Percentiles rank a stretch among this genome's conserved stretches.
Conservation (phyloP, 148 eudicot genomes). For the Chenopodium quinoa region DNA sequence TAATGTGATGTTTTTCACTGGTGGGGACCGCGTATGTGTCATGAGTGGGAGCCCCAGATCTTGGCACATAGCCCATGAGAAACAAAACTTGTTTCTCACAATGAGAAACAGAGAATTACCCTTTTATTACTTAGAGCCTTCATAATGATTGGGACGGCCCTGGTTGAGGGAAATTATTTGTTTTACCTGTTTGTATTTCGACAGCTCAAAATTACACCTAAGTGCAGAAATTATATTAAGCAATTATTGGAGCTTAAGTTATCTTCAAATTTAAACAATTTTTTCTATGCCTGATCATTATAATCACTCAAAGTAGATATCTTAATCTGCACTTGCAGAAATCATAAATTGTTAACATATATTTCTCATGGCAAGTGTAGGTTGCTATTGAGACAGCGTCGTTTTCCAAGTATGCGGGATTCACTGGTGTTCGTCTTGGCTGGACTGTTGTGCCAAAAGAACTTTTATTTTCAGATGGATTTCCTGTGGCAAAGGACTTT, state of each 20-base stretch:
- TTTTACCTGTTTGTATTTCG: background rate
- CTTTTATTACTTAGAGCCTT: too few relatives aligned
- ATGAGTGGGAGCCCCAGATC: too few relatives aligned
- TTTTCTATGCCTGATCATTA: background rate
- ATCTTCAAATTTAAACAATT: too few relatives aligned
- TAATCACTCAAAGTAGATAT: background rate
- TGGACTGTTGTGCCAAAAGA: conserved; percentile 89
- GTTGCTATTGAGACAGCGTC: conserved; percentile 89
- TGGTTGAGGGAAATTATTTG: too few relatives aligned
- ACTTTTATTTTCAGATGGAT: conserved; percentile 78
- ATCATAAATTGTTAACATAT: background rate
- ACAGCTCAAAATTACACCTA: background rate
- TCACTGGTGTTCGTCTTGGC: conserved; percentile 93
- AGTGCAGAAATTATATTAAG: too few relatives aligned
- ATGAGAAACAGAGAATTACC: too few relatives aligned
- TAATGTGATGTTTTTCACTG: too few relatives aligned
- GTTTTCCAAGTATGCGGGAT: conserved; percentile 94
- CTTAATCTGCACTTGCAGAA: background rate
- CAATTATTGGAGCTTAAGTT: background rate
- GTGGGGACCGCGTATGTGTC: too few relatives aligned
- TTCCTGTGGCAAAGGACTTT: conserved; percentile 84
- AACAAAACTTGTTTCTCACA: too few relatives aligned
- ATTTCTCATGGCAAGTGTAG: conserved; percentile 29
- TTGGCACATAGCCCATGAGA: too few relatives aligned
- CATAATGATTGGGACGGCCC: too few relatives aligned